Evolutionary conservation across 2,329 filamentous ascomycete species (phyloP).

Genomic region (Fusarium pseudoanthophilum): DNA sequence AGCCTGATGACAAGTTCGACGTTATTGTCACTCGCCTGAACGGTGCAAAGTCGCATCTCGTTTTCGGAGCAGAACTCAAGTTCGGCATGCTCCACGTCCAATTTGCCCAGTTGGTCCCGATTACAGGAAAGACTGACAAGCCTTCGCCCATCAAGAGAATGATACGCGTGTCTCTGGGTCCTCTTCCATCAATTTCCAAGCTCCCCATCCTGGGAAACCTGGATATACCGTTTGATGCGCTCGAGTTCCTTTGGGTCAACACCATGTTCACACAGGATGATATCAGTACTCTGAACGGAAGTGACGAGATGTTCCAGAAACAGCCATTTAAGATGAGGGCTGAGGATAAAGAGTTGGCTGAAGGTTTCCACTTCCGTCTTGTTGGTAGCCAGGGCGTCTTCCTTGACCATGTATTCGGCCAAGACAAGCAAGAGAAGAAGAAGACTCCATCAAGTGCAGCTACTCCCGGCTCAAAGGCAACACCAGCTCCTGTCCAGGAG

Average conservation of each 20-base stretch:
- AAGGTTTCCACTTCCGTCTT: neutral
- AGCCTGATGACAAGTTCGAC: fast-evolving
- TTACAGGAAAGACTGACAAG: fast-evolving
- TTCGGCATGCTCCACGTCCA: neutral
- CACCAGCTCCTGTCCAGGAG: fast-evolving
- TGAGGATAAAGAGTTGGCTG: fast-evolving
- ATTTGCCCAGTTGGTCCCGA: fast-evolving
- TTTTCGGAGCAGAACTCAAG: neutral
- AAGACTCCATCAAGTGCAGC: neutral
- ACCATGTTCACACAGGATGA: neutral
- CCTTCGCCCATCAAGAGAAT: fast-evolving
- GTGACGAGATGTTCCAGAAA: fast-evolving
- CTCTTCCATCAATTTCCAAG: fast-evolving
- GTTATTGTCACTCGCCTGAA: neutral
- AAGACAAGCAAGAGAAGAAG: fast-evolving
- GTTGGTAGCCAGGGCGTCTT: neutral
- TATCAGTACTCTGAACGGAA: neutral
- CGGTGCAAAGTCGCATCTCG: fast-evolving
- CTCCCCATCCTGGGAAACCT: fast-evolving
- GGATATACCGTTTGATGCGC: fast-evolving
- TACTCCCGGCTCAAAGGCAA: fast-evolving
- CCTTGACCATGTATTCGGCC: neutral
- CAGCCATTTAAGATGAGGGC: neutral
- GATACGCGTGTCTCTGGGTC: neutral
- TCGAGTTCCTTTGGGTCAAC: neutral